These are phyloP conservation scores for Nannochloropsis salina DNA, from an alignment of 108 stramenopile genomes.

Conservation along the genomic window DNA sequence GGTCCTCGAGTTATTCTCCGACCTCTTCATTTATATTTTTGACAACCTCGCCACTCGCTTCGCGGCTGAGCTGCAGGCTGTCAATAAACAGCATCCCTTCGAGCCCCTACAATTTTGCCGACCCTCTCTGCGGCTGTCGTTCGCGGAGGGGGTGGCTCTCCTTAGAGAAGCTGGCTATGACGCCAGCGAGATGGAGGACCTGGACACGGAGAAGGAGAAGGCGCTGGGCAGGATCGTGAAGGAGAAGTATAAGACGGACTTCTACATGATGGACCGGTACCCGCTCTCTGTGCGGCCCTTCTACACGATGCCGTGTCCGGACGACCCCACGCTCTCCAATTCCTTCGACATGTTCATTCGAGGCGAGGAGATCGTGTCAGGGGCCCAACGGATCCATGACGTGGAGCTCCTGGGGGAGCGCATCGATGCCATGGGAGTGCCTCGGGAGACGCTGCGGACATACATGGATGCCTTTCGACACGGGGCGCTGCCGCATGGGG, in stretches of 20 bases:
- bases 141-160: conserved; percentile 67
- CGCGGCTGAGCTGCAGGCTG: conserved; percentile 73
- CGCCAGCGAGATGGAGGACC: conserved; percentile 76
- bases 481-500: conserved; percentile 90
- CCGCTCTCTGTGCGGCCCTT: conserved; percentile 91
- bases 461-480: conserved; percentile 95
- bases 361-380: conserved; percentile 96
- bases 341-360: conserved; percentile 98
- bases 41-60: conserved; percentile 80
- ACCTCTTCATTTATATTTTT: conserved; percentile 95
- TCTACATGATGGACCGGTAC: conserved; percentile 99
- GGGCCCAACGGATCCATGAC: conserved; percentile 98
- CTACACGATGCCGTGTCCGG: conserved; percentile 97
- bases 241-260: conserved; percentile 95
- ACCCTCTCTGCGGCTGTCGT: conserved; percentile 84
- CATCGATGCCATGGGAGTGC: conserved; percentile 56
- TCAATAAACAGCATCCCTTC: conserved; percentile 90
- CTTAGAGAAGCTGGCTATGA: conserved; percentile 57
- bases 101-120: conserved; percentile 84
- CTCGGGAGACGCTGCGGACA: conserved; percentile 68
- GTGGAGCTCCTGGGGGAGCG: conserved; percentile 64
- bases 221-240: conserved; percentile 88
- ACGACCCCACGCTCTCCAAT: conserved; percentile 62
- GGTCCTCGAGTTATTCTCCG: conserved; percentile 87
- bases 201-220: conserved; percentile 94